Percentiles rank a stretch among this genome's conserved stretches.
phyloP scores from a whole-genome alignment of 768 basidiomycete genomes.

The Macrolepiota fuliginosa region DNA sequence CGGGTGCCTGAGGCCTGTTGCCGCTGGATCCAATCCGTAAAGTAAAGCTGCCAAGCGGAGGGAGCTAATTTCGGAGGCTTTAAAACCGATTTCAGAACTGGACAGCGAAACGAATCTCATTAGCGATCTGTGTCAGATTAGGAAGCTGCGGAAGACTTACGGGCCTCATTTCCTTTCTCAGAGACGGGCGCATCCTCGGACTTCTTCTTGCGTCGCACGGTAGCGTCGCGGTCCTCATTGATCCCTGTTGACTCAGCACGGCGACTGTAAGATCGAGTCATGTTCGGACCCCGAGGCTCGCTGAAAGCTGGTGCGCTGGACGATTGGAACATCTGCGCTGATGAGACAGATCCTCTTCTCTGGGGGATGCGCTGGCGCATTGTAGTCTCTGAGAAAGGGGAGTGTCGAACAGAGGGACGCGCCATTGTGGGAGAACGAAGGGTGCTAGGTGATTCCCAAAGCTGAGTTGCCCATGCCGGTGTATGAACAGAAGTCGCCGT shows the following conservation, averaged over 20 bases:
- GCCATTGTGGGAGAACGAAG: constrained; percentile 41
- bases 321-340: constrained; percentile 60
- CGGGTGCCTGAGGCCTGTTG: constrained; percentile 76
- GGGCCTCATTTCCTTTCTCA: constrained; percentile 40
- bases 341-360: constrained; percentile 47
- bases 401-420: constrained; percentile 45
- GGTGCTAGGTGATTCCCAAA: constrained; percentile 51
- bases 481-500: constrained; percentile 56
- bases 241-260: constrained; percentile 54
- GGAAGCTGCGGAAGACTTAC: constrained; percentile 34
- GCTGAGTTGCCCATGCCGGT: constrained; percentile 65
- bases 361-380: constrained; percentile 39
- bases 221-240: constrained; percentile 67
- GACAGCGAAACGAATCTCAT: constrained; percentile 19
- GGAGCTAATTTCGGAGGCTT: constrained; percentile 90
- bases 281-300: constrained; percentile 43
- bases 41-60: constrained; percentile 95
- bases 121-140: constrained; percentile 11
- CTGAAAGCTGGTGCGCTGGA: constrained; percentile 65
- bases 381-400: constrained; percentile 41
- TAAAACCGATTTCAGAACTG: constrained; percentile 74
- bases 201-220: constrained; percentile 62
- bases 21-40: constrained; percentile 91
- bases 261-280: constrained; percentile 61
- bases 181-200: constrained; percentile 33